Conservation (phyloP, 75 land plant genomes). For the Gnetum montanum region DNA sequence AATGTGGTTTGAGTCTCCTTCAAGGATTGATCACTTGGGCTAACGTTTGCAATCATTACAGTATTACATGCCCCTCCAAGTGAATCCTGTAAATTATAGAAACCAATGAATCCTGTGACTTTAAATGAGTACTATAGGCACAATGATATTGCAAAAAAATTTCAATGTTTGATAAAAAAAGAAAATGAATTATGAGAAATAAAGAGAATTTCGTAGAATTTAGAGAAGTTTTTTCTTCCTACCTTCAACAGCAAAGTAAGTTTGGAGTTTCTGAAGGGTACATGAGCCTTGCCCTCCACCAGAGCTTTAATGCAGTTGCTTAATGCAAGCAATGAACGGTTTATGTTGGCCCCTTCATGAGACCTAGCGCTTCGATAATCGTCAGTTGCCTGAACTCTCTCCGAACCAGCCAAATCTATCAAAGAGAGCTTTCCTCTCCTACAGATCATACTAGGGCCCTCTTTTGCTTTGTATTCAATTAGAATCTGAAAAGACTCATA, state of each 20-base stretch:
- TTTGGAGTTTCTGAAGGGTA: constrained; percentile 23
- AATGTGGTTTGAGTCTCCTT: constrained; percentile 23
- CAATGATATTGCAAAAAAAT: neutral
- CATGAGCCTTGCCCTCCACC: constrained; percentile 19
- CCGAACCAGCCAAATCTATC: constrained; percentile 26
- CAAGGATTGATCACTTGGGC: constrained; percentile 12
- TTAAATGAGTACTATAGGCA: neutral
- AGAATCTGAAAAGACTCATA: constrained; percentile 14
- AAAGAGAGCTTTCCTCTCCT: constrained; percentile 18
- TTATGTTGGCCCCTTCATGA: constrained; percentile 24
- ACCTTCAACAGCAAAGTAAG: constrained; percentile 28
- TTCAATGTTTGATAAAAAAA: neutral
- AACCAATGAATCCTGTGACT: constrained; percentile 20
- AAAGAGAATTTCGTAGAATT: neutral
- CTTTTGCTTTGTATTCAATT: constrained; percentile 7
- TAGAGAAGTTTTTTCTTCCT: neutral
- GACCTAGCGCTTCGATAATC: constrained; percentile 15
- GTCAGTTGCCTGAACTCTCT: constrained; percentile 25
- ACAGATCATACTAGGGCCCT: constrained; percentile 4
- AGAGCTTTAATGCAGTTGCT: constrained; percentile 27
- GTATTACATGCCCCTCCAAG: constrained; percentile 22
- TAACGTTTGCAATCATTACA: constrained; percentile 20
- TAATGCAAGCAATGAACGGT: constrained; percentile 16
- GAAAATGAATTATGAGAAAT: neutral
- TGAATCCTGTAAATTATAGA: constrained; percentile 24